A percentile compares a stretch with the other conserved stretches of the same genome.
Evolutionary conservation across 768 basidiomycete genomes (phyloP).

Genomic region (Trametes cinnabarina): DNA sequence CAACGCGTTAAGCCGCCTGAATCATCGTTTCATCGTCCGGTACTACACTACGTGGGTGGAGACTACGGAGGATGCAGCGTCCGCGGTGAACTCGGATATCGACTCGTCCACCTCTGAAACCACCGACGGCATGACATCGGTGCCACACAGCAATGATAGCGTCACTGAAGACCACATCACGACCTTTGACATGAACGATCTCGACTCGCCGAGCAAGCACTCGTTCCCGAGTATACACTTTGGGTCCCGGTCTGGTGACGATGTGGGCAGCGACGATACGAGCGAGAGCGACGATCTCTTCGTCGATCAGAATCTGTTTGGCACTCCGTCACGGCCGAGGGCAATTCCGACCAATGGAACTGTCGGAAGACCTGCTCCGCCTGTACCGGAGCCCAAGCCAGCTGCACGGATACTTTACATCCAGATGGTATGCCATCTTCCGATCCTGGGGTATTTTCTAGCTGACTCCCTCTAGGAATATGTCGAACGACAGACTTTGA

Average conservation of each 20-base stretch:
- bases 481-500: slow-evolving; percentile 86
- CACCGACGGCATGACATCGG: slow-evolving; percentile 54
- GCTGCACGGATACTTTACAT: slow-evolving; percentile 74
- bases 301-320: slow-evolving; percentile 18
- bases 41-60: slow-evolving; percentile 95
- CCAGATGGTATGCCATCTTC: slow-evolving; percentile 67
- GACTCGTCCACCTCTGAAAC: slow-evolving; percentile 30
- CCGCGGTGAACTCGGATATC: slow-evolving; percentile 41
- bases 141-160: slow-evolving; percentile 41
- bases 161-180: slow-evolving; percentile 50
- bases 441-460: not conserved
- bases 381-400: slow-evolving; percentile 14
- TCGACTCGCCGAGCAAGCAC: slow-evolving; percentile 52
- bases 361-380: slow-evolving; percentile 28
- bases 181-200: slow-evolving; percentile 58
- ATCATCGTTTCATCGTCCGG: slow-evolving; percentile 87
- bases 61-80: slow-evolving; percentile 49
- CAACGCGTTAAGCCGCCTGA: slow-evolving; percentile 80
- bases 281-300: slow-evolving; percentile 43
- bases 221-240: slow-evolving; percentile 89
- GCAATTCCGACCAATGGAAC: slow-evolving; percentile 6
- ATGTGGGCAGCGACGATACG: slow-evolving; percentile 14
- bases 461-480: slow-evolving; percentile 57
- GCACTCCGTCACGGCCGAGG: slow-evolving; percentile 14
- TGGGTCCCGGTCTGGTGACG: slow-evolving; percentile 44